These are phyloP conservation scores for Adansonia digitata DNA, from an alignment of 345 rosid species.

Conservation along the genomic window DNA sequence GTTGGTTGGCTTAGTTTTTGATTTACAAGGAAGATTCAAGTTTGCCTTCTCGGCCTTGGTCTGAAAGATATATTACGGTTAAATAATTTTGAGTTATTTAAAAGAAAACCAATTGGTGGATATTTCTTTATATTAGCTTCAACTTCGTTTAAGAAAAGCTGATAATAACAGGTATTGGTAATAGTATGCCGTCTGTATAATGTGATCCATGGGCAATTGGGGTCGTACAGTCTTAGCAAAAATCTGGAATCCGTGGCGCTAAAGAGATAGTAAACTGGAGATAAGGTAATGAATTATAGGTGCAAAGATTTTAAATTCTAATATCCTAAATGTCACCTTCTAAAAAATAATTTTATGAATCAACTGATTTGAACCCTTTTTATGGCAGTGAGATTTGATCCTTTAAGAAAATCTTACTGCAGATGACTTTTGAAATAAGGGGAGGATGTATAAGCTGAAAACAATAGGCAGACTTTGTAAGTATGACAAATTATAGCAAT, in stretches of 20 bases:
- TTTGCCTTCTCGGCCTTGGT: background rate
- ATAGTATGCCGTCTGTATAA: background rate
- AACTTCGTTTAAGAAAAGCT: background rate
- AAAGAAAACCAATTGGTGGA: too few relatives aligned
- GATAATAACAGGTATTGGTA: background rate
- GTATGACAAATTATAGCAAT: background rate
- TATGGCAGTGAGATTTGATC: background rate
- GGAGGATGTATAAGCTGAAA: background rate
- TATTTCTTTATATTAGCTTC: background rate
- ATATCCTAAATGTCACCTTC: too few relatives aligned
- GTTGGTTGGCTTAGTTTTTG: background rate
- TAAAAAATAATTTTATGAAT: too few relatives aligned
- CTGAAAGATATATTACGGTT: too few relatives aligned
- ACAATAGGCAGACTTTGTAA: too few relatives aligned
- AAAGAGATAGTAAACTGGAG: too few relatives aligned
- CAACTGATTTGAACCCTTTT: too few relatives aligned
- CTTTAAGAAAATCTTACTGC: background rate
- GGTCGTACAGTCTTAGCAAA: background rate
- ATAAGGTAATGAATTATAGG: too few relatives aligned
- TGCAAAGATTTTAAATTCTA: too few relatives aligned
- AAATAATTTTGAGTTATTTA: background rate
- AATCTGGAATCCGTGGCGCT: too few relatives aligned
- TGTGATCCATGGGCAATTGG: background rate
- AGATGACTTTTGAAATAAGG: background rate
- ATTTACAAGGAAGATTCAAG: background rate